Base-by-base conservation (phyloP, 306 rosid genomes). In the Elaeagnus macrophylla region DNA sequence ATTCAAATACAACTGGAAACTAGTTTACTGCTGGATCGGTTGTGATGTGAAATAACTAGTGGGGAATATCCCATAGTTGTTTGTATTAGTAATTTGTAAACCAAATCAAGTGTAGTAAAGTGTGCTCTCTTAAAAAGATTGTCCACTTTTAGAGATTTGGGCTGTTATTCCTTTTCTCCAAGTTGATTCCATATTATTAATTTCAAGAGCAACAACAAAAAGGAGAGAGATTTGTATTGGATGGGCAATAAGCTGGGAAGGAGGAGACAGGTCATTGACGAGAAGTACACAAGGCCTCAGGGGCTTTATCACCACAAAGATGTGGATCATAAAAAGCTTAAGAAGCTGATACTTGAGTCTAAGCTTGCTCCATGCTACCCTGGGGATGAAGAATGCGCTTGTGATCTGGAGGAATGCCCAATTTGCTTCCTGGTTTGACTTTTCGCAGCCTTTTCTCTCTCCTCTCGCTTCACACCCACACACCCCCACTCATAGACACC, bases 181-280 rank as follows among this genome's bases (percentile, higher is more conserved):
- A 25, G 43, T 62, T 80, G 49, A 48, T 66, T 71, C 56, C 53
- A 25, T 53, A 52, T 80, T 39, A 58, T 65, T 57, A 75, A 57
- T 72, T 61, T 48, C 40, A 65, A 61, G 62, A 62, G 44, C 18
- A 50, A 59, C 58, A 39, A 37, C 65, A 48, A 53, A 35, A 12
- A 35, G 43, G 37, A 67, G 32, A 25, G 11, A 39, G 39, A 69
- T 46, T 61, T 61, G 54, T 62, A 65, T 80, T 73, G 60, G 69
- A 91, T 91, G 99, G 99, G 99, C 80, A 91, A 91, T 84, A 91
- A 87, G 70, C 87, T 91, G 6, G 99, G 95, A 68, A 87, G 91
- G 72, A 82, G 82, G 77, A 82, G 93, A 68, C 99, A 87, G 63
- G 86, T 87, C 66, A 78, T 91, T 39, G 99, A 91, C 71, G 94